Base-by-base conservation (phyloP, 73 alveolate genomes). In the Symbiodinium natans region DNA sequence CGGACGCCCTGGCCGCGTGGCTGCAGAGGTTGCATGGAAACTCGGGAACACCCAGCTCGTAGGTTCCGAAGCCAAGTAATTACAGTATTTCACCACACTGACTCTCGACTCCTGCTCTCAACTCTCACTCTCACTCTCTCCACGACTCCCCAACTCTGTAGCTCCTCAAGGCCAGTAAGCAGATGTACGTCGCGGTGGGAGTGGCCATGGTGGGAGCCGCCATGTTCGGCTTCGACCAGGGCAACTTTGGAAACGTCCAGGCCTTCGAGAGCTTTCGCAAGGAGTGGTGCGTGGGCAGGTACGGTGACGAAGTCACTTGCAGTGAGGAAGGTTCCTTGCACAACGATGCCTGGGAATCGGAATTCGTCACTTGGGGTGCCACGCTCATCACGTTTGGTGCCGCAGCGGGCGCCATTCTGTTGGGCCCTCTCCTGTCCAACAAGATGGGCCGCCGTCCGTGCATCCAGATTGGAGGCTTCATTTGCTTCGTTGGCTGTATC, bases 181-280 rank as follows among this genome's bases (percentile, higher is more conserved):
- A 90, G 97, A 90, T 90, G 97, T 90, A 90, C 39, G 87, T 73
- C 48, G 97, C 97, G 13, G 88, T 90, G 21, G 97, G 75, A 10
- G 80, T 90, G n/a, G 97, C 97, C 34, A 90, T 90, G 97, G 97
- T 90, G 17, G 97, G 97, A 13, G 97, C 97, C 25, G 97, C 97
- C 52, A 90, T 90, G 97, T 90, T 90, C 56, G 97, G 97, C 77
- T 90, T 90, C 77, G 97, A 90, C 33, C 97, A 90, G 40, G 97
- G 97, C 40, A 90, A 90, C 88, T 90, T 90, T 41, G 97, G 97
- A 54, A 73, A 90, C 38, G 97, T 90, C 56, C 97, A 90, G 97
- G 97, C 97, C 77, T 90, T 90, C 88, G 80, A 90, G 52, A 68
- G 89, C 33, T 90, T 90, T 41, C 73, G 97, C 5, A 23, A 23